Evolutionary conservation across 179 eudicot genomes (phyloP), one percentile per base, ranked within the genome.

Genomic region (Drosera spatulata): DNA sequence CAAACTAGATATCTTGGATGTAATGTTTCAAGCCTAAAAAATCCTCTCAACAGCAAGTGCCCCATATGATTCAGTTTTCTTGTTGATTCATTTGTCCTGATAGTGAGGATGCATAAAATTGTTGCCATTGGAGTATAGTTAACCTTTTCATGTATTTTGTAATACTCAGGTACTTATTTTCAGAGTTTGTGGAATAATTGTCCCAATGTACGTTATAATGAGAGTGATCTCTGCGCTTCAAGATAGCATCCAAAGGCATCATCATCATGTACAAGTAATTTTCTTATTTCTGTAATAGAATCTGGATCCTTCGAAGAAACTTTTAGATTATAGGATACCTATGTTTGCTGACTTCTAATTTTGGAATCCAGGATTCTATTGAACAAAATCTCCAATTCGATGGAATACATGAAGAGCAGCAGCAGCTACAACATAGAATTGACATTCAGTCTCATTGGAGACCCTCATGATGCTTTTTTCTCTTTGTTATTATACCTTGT

Each of bases 191-290:
- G 99, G 97, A 71, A 80, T 89, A 45, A 61, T 86, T 7, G 56
- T 93, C 40, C 99, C 99, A 0, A 86, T 93, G 93, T 89, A 71
- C 75, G 53, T 86, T 57, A 71, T 89, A 41, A 73, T 83, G 61
- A 74, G 79, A 46, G 71, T 80, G 2, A 72, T 82, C 69, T 57
- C 75, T 33, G 80, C 83, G 54, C 59, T 93, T 60, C 88, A 80
- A 54, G 68, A 56, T 43, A 86, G 72, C 53, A 66, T 85, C 67
- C 77, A 56, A 65, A 79, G 65, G 64, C 74, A 76, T 66, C 84
- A 57, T 5, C 64, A 63, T 60, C 75, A 69, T 60, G 33, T 22
- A 22, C 72, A 65, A 39, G 80, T 76, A 76, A 1, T 50, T 57
- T 57, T 11, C 39, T 41, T 8, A 5, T 13, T 14, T 22, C 33